Evolutionary conservation across 2,329 filamentous ascomycete species (phyloP).

Genomic region (Trichoderma semiorbis): DNA sequence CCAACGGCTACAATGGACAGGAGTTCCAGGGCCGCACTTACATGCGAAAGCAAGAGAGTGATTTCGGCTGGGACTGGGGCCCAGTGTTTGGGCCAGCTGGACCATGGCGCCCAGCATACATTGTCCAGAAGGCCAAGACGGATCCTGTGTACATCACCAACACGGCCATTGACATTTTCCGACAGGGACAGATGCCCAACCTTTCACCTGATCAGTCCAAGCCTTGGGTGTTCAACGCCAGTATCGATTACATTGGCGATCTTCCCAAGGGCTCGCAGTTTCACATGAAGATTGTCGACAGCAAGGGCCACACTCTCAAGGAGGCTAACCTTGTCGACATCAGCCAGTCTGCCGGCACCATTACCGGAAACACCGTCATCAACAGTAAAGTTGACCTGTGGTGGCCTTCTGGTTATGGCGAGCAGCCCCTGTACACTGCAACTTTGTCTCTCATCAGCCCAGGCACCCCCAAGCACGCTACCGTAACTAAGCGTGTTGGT

Average conservation of each 20-base stretch:
- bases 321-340: conserved; percentile 34
- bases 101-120: conserved; percentile 57
- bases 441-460: conserved; percentile 40
- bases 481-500: conserved; percentile 34
- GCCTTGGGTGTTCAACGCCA: conserved; percentile 60
- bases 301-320: conserved; percentile 36
- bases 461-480: conserved; percentile 40
- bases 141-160: conserved; percentile 34
- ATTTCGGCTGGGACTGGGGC: conserved; percentile 65
- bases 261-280: conserved; percentile 42
- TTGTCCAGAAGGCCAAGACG: conserved; percentile 45
- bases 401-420: conserved; percentile 58
- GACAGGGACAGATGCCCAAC: conserved; percentile 55
- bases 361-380: conserved; percentile 48
- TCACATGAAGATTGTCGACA: conserved; percentile 44
- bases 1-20: conserved; percentile 4
- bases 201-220: conserved; percentile 53
- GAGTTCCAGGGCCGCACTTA: conserved; percentile 22
- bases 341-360: conserved; percentile 26
- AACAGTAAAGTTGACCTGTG: conserved; percentile 49
- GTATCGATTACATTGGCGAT: conserved; percentile 52
- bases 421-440: conserved; percentile 56
- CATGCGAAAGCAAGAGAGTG: conserved; percentile 58
- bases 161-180: conserved; percentile 54
- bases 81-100: conserved; percentile 58